phyloP scores from a whole-genome alignment of 192 early-diverging fungal genomes.

The Entophlyctis luteolus region DNA sequence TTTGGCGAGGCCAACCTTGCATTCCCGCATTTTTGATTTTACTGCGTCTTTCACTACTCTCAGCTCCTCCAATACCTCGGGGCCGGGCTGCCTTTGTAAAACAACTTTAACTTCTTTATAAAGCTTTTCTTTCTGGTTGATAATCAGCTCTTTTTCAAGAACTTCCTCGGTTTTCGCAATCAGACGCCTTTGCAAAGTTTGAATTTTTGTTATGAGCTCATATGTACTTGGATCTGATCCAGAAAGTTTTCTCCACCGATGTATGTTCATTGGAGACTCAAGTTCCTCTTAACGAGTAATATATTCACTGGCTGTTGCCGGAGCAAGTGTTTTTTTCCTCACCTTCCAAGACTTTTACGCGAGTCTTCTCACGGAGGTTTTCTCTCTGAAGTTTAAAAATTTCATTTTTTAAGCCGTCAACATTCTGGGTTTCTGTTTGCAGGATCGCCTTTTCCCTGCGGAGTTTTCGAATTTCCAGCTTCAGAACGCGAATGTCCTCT shows the following conservation, averaged over 20 bases:
- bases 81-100: constrained; percentile 53
- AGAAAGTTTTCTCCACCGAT: constrained; percentile 58
- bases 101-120: constrained; percentile 58
- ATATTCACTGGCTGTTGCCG: background rate
- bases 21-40: constrained; percentile 49
- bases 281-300: constrained; percentile 48
- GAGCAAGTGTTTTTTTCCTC: background rate
- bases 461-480: constrained; percentile 58
- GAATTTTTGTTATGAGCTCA: constrained; percentile 60
- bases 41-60: constrained; percentile 48
- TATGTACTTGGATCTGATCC: constrained; percentile 59
- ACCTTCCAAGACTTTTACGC: constrained; percentile 62
- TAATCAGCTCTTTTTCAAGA: constrained; percentile 59
- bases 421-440: constrained; percentile 57
- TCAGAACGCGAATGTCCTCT: constrained; percentile 61
- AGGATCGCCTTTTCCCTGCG: constrained; percentile 57
- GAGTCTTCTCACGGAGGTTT: constrained; percentile 50
- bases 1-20: constrained; percentile 33
- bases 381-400: constrained; percentile 58
- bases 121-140: constrained; percentile 57
- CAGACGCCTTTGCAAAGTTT: constrained; percentile 56
- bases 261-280: constrained; percentile 63
- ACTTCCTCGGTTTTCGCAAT: constrained; percentile 62
- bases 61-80: constrained; percentile 55
- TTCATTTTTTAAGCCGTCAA: constrained; percentile 51